Evolutionary conservation across 108 stramenopile species (phyloP).

Genomic region (Nannochloropsis oceanica): DNA sequence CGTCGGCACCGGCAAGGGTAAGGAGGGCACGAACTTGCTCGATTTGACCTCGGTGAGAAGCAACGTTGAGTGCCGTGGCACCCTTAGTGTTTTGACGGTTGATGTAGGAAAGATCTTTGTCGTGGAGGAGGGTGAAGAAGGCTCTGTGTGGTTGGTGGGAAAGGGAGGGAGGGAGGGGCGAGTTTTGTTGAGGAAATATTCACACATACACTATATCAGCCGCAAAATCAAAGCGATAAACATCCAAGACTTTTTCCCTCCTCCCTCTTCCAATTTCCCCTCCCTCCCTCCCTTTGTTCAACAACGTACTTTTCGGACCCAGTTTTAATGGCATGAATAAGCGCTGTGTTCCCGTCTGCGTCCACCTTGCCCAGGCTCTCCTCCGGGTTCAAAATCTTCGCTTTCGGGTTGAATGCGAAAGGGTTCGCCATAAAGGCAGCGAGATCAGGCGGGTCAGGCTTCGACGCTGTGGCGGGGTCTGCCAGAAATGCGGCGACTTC

Average conservation of each 20-base stretch:
- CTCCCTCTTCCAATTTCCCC: background rate
- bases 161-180: background rate
- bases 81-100: background rate
- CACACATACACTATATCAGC: no score
- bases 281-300: no score
- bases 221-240: no score
- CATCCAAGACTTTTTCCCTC: background rate
- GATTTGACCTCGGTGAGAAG: slow-evolving; percentile 19
- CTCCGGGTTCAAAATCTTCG: background rate
- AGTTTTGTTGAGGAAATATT: no score
- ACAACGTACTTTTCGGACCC: background rate
- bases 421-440: background rate
- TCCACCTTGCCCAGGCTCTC: background rate
- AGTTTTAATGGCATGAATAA: background rate
- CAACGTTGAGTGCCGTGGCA: slow-evolving; percentile 18
- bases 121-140: background rate
- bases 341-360: background rate
- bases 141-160: background rate
- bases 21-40: slow-evolving; percentile 10
- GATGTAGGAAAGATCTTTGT: background rate
- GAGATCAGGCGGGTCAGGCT: background rate
- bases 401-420: background rate
- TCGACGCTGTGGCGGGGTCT: background rate
- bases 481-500: background rate
- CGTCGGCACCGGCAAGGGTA: slow-evolving; percentile 17